A percentile compares a stretch with the other conserved stretches of the same genome.
Conservation (phyloP, 768 basidiomycete species). For the Podaxis rugospora region DNA sequence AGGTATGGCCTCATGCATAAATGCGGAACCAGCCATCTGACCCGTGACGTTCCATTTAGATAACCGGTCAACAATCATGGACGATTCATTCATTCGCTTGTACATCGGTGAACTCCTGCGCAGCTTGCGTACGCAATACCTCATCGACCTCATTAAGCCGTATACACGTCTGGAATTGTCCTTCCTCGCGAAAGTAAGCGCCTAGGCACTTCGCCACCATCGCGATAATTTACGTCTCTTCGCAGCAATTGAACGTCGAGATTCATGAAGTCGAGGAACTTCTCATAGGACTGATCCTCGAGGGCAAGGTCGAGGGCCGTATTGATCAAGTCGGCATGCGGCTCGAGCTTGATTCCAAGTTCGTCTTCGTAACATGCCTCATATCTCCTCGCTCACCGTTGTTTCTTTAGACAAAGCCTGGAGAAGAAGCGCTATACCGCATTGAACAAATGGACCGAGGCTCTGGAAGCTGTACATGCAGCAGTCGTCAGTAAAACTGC, state of each 20-base stretch:
- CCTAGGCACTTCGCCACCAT: neutral
- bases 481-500: conserved; percentile 73
- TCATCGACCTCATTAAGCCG: conserved; percentile 97
- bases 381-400: neutral
- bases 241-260: conserved; percentile 93
- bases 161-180: conserved; percentile 92
- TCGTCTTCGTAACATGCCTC: conserved; percentile 25
- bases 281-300: conserved; percentile 88
- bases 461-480: conserved; percentile 74
- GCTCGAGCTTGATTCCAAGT: conserved; percentile 88
- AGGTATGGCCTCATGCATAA: conserved; percentile 39
- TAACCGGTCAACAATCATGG: conserved; percentile 93
- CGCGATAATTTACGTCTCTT: neutral
- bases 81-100: conserved; percentile 88
- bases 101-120: conserved; percentile 96
- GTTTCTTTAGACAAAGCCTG: conserved; percentile 62
- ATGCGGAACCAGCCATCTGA: neutral
- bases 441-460: conserved; percentile 76
- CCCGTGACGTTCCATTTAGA: conserved; percentile 39
- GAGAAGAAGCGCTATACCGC: conserved; percentile 85
- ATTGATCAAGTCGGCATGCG: conserved; percentile 97
- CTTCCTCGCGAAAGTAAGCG: conserved; percentile 82
- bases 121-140: conserved; percentile 91
- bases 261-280: conserved; percentile 91
- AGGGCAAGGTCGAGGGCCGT: conserved; percentile 94